Percentiles rank a stretch among this genome's conserved stretches.
Evolutionary conservation across 805 yeast genomes (phyloP).

Genomic region (Pichia paraexigua): DNA sequence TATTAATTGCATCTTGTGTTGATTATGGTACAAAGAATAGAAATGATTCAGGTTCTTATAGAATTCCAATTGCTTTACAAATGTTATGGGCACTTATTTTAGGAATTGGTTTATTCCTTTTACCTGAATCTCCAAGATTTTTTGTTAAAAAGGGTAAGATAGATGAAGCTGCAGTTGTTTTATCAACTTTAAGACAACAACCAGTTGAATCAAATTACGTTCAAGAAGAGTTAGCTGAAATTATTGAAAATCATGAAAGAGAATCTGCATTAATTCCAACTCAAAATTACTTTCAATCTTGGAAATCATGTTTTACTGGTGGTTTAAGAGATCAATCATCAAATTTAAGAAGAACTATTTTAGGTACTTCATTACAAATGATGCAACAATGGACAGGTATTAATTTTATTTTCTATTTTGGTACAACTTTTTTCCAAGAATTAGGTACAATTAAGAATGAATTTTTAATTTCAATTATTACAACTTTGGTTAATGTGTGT

Average conservation of each 20-base stretch:
- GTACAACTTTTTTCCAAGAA: slow-evolving; percentile 56
- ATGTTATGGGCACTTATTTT: slow-evolving; percentile 61
- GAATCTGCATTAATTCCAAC: slow-evolving; percentile 32
- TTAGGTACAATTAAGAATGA: slow-evolving; percentile 40
- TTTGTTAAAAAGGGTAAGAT: slow-evolving; percentile 48
- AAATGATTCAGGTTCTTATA: slow-evolving; percentile 50
- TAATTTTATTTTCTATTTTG: slow-evolving; percentile 68
- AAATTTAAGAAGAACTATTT: slow-evolving; percentile 36
- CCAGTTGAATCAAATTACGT: slow-evolving; percentile 39
- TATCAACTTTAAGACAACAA: slow-evolving; percentile 48
- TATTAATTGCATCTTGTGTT: slow-evolving; percentile 60
- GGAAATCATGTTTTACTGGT: slow-evolving; percentile 40
- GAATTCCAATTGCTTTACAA: slow-evolving; percentile 70
- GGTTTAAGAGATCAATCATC: slow-evolving; percentile 30
- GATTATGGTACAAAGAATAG: slow-evolving; percentile 58
- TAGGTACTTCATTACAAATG: slow-evolving; percentile 37
- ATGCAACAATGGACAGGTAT: slow-evolving; percentile 75
- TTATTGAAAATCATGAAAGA: slow-evolving; percentile 42
- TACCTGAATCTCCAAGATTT: slow-evolving; percentile 76
- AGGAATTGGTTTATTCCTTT: slow-evolving; percentile 50
- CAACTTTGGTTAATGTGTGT: slow-evolving; percentile 45
- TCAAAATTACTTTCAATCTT: slow-evolving; percentile 30
- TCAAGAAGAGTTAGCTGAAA: slow-evolving; percentile 43
- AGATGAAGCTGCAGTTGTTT: slow-evolving; percentile 49
- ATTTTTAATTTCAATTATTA: slow-evolving; percentile 44